phyloP scores from a whole-genome alignment of 2,329 filamentous ascomycete species.

The Penicillium vulpinum region DNA sequence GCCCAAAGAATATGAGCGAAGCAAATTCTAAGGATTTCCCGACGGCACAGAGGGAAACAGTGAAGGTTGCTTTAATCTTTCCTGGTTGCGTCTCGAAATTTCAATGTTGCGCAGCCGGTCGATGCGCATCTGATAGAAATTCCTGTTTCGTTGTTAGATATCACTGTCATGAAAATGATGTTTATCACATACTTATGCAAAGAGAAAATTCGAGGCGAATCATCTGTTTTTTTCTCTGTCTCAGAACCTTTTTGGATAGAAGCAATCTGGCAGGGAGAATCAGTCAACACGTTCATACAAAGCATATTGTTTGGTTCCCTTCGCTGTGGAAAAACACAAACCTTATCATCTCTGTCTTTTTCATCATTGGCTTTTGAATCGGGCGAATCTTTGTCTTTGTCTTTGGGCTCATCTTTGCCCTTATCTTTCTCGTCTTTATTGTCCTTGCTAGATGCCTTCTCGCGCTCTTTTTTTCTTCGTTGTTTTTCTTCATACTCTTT shows the following conservation, averaged over 20 bases:
- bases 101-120: slow-evolving; percentile 77
- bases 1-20: background rate
- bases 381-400: slow-evolving; percentile 42
- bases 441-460: slow-evolving; percentile 48
- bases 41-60: slow-evolving; percentile 85
- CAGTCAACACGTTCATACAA: slow-evolving; percentile 1
- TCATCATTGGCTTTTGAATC: slow-evolving; percentile 39
- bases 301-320: background rate
- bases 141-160: slow-evolving; percentile 49
- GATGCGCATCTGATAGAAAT: slow-evolving; percentile 83
- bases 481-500: slow-evolving; percentile 73
- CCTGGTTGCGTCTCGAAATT: slow-evolving; percentile 74
- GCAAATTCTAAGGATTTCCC: slow-evolving; percentile 40
- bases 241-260: slow-evolving; percentile 48
- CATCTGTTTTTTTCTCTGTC: slow-evolving; percentile 51
- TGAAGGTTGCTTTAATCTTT: slow-evolving; percentile 73
- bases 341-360: slow-evolving; percentile 57
- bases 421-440: slow-evolving; percentile 49
- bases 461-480: slow-evolving; percentile 66
- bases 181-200: slow-evolving; percentile 66
- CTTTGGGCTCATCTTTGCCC: slow-evolving; percentile 47
- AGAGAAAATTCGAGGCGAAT: slow-evolving; percentile 77
- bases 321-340: slow-evolving; percentile 23
- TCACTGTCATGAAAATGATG: background rate
- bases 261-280: slow-evolving; percentile 30